Conservation (phyloP, 129 eudicot species). For the Silybum marianum region DNA sequence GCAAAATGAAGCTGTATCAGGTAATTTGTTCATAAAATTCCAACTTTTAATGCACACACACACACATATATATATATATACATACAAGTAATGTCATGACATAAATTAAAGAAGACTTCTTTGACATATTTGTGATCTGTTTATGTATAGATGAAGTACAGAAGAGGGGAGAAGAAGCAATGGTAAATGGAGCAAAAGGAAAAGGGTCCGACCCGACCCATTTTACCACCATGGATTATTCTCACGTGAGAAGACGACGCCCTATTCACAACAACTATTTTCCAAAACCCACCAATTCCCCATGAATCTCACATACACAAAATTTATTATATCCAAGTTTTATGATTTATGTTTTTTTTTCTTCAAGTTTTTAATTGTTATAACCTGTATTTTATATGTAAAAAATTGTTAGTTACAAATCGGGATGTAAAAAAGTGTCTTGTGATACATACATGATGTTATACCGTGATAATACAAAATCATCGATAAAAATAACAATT, state of each 20-base stretch:
- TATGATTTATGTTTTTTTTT: not conserved
- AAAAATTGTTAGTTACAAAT: not conserved
- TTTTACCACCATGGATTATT: conserved; percentile 60
- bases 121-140: not conserved
- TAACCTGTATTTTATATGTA: not conserved
- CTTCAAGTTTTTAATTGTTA: not conserved
- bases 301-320: conserved; percentile 31
- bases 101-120: not conserved
- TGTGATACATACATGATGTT: not conserved
- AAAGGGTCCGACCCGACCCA: conserved; percentile 38
- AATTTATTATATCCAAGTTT: not conserved
- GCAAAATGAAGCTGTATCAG: conserved; percentile 29
- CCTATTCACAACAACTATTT: conserved; percentile 63
- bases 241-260: conserved; percentile 56
- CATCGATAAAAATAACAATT: not conserved
- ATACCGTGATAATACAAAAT: not conserved
- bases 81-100: not conserved
- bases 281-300: conserved; percentile 40
- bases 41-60: not conserved
- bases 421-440: not conserved
- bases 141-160: conserved; percentile 39
- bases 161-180: conserved; percentile 21
- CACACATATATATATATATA: not conserved
- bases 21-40: conserved; percentile 13
- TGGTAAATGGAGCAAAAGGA: conserved; percentile 20